Conservation (phyloP, 169 alveolate species). For the Plasmodium billcollinsi region DNA sequence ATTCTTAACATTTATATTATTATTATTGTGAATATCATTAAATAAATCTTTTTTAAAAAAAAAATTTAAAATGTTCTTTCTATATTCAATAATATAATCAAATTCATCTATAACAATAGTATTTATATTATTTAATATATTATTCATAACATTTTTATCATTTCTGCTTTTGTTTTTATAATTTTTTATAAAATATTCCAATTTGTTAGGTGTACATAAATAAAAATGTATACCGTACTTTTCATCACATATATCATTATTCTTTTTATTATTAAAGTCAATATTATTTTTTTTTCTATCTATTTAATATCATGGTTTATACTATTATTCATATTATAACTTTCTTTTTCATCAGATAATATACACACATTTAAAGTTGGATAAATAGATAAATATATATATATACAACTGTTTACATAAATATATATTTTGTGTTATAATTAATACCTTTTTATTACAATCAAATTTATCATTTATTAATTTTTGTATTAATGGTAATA, state of each 20-base stretch:
- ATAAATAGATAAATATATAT: conserved; percentile 62
- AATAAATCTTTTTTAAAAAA: conserved; percentile 19
- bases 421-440: conserved; percentile 69
- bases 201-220: conserved; percentile 46
- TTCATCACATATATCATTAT: conserved; percentile 13
- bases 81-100: conserved; percentile 54
- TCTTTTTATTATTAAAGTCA: not conserved
- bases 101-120: conserved; percentile 70
- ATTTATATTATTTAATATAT: conserved; percentile 57
- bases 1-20: not conserved
- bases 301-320: too few species aligned
- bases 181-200: conserved; percentile 62
- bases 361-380: conserved; percentile 70
- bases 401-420: conserved; percentile 70
- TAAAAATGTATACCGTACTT: conserved; percentile 71
- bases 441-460: conserved; percentile 48
- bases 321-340: not conserved
- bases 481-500: conserved; percentile 81
- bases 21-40: conserved; percentile 12
- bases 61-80: conserved; percentile 47
- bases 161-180: conserved; percentile 60
- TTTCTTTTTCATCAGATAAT: conserved; percentile 59
- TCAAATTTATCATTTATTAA: conserved; percentile 57
- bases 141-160: conserved; percentile 70
- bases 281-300: conserved; percentile 4